A percentile compares a stretch with the other conserved stretches of the same genome.
These are phyloP conservation scores for Metschnikowia hibisci DNA, from an alignment of 805 yeast species.

Conservation along the genomic window DNA sequence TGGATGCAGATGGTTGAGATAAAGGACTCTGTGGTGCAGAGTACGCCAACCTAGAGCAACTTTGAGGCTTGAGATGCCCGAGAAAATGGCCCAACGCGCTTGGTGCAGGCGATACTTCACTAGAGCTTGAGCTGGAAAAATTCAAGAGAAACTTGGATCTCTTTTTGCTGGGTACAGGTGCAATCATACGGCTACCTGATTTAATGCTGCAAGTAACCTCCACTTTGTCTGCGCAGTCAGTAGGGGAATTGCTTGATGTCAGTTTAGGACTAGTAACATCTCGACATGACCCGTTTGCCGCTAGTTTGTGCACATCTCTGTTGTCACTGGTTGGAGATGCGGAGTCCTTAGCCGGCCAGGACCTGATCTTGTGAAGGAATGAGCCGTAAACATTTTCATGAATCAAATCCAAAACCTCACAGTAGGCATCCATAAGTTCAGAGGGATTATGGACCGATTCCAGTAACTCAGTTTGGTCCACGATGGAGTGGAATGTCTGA, in stretches of 20 bases:
- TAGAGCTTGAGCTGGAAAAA: conserved; percentile 9
- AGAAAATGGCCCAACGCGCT: conserved; percentile 7
- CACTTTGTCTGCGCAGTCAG: background rate
- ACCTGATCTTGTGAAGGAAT: conserved; percentile 6
- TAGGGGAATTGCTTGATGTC: background rate
- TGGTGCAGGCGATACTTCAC: conserved; percentile 11
- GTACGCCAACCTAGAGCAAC: conserved; percentile 12
- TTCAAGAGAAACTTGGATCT: conserved; percentile 10
- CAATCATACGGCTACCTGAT: conserved; percentile 1
- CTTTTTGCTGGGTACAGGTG: conserved; percentile 14
- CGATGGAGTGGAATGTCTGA: conserved; percentile 28
- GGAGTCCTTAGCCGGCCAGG: background rate
- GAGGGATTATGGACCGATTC: conserved; percentile 26
- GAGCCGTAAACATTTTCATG: conserved; percentile 32
- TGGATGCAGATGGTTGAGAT: conserved; percentile 6
- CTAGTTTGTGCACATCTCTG: background rate
- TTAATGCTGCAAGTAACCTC: background rate
- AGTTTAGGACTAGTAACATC: background rate
- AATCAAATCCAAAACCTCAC: conserved; percentile 30
- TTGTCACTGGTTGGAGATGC: conserved; percentile 1
- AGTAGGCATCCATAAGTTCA: conserved; percentile 26
- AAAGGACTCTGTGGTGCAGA: conserved; percentile 16
- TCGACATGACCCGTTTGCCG: background rate
- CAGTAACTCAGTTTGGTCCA: conserved; percentile 12
- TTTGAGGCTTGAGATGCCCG: conserved; percentile 9